Evolutionary conservation across 345 rosid species (phyloP).

Genomic region (Excoecaria agallocha): DNA sequence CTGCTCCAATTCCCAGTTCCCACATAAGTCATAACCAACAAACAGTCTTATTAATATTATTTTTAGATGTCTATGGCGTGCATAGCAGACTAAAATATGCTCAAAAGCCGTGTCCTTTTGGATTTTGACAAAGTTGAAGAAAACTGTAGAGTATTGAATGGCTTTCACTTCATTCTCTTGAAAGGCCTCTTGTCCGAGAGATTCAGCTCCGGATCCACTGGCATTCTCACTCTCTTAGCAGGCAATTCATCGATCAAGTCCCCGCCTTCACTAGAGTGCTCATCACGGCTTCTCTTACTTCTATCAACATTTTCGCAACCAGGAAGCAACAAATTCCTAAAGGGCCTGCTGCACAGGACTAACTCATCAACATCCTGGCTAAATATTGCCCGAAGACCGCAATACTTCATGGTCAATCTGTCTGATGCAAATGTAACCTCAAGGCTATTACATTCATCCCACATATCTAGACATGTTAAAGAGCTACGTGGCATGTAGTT

Average conservation of each 20-base stretch:
- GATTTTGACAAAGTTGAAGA: too few species aligned
- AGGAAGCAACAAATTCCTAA: background rate
- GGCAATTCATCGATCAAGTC: background rate
- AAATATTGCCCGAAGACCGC: background rate
- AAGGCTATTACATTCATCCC: background rate
- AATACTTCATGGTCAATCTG: background rate
- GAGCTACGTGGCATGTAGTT: slow-evolving; percentile 8
- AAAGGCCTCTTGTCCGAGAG: background rate
- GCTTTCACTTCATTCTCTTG: background rate
- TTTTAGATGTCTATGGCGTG: too few species aligned
- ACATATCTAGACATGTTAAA: slow-evolving; percentile 1
- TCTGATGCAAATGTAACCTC: background rate
- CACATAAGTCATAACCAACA: too few species aligned
- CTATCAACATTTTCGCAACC: background rate
- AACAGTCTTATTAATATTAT: too few species aligned
- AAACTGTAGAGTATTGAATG: background rate
- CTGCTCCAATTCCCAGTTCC: too few species aligned
- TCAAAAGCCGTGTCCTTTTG: too few species aligned
- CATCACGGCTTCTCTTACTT: background rate
- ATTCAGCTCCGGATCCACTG: background rate
- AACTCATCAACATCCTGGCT: background rate
- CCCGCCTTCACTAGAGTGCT: background rate
- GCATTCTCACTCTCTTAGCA: background rate
- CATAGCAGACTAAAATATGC: too few species aligned
- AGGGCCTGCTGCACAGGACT: background rate